phyloP scores from a whole-genome alignment of 306 rosid genomes.

The Cotoneaster glaucophyllus region DNA sequence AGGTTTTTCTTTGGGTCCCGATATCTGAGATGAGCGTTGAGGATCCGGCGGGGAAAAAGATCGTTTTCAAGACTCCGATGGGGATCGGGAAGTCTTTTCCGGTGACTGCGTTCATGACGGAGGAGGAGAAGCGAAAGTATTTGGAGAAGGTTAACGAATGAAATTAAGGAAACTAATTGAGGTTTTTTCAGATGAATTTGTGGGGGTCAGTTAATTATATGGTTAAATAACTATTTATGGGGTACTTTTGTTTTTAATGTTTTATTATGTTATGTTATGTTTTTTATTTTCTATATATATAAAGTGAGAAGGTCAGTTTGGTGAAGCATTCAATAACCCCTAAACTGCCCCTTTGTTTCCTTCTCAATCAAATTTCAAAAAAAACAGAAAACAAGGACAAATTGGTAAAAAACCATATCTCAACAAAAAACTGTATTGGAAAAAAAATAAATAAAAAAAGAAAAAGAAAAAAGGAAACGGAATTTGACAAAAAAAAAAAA shows the following conservation, averaged over 20 bases:
- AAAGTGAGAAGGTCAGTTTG: too few species aligned
- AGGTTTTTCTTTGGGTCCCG: conserved; percentile 68
- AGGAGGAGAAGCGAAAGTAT: conserved; percentile 43
- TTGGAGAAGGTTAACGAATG: conserved; percentile 23
- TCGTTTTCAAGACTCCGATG: conserved; percentile 54
- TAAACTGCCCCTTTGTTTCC: too few species aligned
- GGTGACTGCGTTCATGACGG: conserved; percentile 50
- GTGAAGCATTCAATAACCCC: too few species aligned
- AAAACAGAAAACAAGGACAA: too few species aligned
- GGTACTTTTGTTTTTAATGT: background rate
- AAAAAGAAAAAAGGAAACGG: too few species aligned
- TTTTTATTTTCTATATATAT: too few species aligned
- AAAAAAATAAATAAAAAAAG: too few species aligned
- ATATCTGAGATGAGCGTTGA: conserved; percentile 64
- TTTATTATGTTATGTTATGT: too few species aligned
- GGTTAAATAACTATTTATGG: background rate
- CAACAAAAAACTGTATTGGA: too few species aligned
- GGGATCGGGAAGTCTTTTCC: conserved; percentile 75
- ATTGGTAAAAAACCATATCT: too few species aligned
- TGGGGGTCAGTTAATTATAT: background rate
- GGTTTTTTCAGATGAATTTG: background rate
- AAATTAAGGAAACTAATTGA: background rate
- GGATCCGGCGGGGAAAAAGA: conserved; percentile 34
- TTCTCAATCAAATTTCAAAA: too few species aligned
- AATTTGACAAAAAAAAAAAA: too few species aligned